Base-by-base conservation (phyloP, 495 filamentous ascomycete species). In the Aspergillus ellipticus region DNA sequence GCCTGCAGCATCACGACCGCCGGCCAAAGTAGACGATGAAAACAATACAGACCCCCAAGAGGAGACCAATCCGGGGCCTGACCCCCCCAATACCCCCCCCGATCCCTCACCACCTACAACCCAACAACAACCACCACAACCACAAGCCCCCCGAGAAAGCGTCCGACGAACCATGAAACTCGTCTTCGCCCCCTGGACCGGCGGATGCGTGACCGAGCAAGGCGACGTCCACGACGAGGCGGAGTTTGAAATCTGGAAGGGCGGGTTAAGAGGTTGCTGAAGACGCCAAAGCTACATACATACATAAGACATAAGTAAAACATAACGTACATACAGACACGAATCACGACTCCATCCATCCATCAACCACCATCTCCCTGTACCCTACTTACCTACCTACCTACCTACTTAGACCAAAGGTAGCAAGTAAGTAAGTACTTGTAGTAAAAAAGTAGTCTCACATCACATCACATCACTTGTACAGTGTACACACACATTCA, bases 101-200 rank as follows among this genome's bases (percentile, higher is more conserved):
- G 20, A 22, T 21, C 10, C 35, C 41, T n/a, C 0, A 15, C 50
- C 5, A 31, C 41, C 15, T 53, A 56, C 24, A 47, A 15, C 28
- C 29, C 42, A 37, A 31, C 9, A 29, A 22, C 29, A 9, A 24
- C 28, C 50, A 11, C 47, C 16, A 15, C n/a, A 24, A 0, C 26
- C 48, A 8, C 20, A 26, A 16, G 11, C 42, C 1, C 42, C 56
- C 1, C 65, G 69, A 78, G 67, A 51, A 13, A 51, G 55, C 19
- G 67, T 64, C 29, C 63, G 75, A 49, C 71, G 89, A 48, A 87
- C 76, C 65, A 85, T 95, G 80, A 91, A 89, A 66, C 79, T 93
- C 11, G 92, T 90, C 9, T 96, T 95, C 75, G 79, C 83, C 19
- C 77, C 83, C 9, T 91, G 91, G 82, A 80, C 76, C 20, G 69